Base-by-base conservation (phyloP, 2,329 filamentous ascomycete genomes). In the Aspergillus ustus region DNA sequence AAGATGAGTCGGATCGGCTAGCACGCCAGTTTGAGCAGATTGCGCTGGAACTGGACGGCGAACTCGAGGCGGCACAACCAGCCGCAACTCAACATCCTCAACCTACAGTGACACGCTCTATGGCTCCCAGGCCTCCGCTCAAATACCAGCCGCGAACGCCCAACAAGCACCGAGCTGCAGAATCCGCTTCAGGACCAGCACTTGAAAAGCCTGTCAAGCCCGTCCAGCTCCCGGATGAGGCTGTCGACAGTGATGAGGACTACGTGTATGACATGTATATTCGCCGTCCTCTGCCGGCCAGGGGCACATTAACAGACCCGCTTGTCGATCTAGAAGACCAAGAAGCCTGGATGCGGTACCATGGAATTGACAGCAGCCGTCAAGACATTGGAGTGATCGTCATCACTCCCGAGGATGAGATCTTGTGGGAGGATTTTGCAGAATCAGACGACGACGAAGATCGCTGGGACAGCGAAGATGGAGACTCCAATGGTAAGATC, bases 261-360 rank as follows among this genome's bases (percentile, higher is more conserved):
- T 88, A 85, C 70, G 84, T 88, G 60, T 87, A 87, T 72, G 86
- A 88, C 67, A 86, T 84, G 9, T 88, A 88, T 70, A 76, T 87
- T 46, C 83, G 85, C 2, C 77, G 82, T 19, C 76, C 73, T n/a
- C 63, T 80, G 19, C 70, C 74, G 2, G 71, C 74, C n/a, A 62
- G 66, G 19, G 69, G 73, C 9, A 65, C 74, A 50, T 61, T 76
- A 60, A 76, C 69, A 15, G 76, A 80, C 62, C 74, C 76, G 0
- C 61, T 75, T n/a, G 68, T 67, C 17, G 70, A 73, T 46, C 55
- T 69, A 2, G 69, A 74, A 11, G 69, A 71, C 59, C 67, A 74
- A 46, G 64, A 66, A 53, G 62, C 64, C 34, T 68, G 63, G 69
- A 48, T 70, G 20, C 69, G 70, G 55, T 63, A 70, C 49, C 69